Evolutionary conservation across 306 rosid genomes (phyloP).

Genomic region (Lathyrus aphaca): DNA sequence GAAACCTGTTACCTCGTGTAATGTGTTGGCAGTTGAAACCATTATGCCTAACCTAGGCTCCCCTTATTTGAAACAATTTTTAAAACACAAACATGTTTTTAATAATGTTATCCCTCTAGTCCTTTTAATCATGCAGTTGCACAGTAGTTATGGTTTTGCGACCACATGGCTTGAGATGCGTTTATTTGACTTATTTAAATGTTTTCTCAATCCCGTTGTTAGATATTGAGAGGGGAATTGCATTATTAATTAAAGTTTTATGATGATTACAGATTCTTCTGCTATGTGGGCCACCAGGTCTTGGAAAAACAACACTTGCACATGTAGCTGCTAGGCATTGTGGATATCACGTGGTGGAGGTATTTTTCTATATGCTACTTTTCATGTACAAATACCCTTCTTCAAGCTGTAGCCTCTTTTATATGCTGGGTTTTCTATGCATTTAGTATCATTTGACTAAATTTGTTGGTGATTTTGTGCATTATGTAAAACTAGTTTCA

Average conservation of each 20-base stretch:
- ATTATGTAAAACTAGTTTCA: slow-evolving; percentile 17
- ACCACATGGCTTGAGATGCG: not conserved
- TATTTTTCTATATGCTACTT: slow-evolving; percentile 44
- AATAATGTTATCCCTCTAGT: slow-evolving; percentile 11
- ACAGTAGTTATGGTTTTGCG: slow-evolving; percentile 4
- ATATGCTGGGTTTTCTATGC: slow-evolving; percentile 13
- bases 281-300: slow-evolving; percentile 94
- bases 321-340: slow-evolving; percentile 95
- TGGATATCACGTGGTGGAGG: slow-evolving; percentile 95
- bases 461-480: slow-evolving; percentile 14
- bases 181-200: slow-evolving; percentile 11
- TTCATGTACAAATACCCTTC: slow-evolving; percentile 19
- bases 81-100: slow-evolving; percentile 9
- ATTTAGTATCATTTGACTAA: slow-evolving; percentile 32
- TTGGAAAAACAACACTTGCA: slow-evolving; percentile 96
- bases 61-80: slow-evolving; percentile 1
- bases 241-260: slow-evolving; percentile 36
- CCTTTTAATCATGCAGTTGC: slow-evolving; percentile 13
- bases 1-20: not conserved
- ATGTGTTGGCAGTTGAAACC: not conserved
- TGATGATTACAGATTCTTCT: slow-evolving; percentile 71
- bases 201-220: slow-evolving; percentile 6
- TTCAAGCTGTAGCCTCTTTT: slow-evolving; percentile 13
- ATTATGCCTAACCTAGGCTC: slow-evolving; percentile 9
- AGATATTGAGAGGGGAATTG: slow-evolving; percentile 26